These are phyloP conservation scores for Triticum dicoccoides DNA, from an alignment of 176 grass and related monocot genomes.

Conservation along the genomic window DNA sequence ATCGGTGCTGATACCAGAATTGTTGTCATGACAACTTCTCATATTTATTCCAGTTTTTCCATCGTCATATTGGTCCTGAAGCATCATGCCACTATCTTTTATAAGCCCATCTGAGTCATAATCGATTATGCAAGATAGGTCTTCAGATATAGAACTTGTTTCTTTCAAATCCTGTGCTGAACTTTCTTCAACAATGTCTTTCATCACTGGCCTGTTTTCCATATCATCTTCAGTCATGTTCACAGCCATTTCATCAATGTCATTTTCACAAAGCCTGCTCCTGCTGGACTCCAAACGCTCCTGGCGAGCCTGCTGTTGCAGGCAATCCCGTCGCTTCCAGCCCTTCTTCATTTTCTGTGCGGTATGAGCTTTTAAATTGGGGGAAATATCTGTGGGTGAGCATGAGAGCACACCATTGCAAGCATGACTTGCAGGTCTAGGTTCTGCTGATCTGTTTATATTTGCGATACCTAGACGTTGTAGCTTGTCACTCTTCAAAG, in stretches of 20 bases:
- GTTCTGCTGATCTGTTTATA: slow-evolving; percentile 19
- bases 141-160: slow-evolving; percentile 45
- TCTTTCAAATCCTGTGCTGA: slow-evolving; percentile 46
- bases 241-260: slow-evolving; percentile 73
- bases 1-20: slow-evolving; percentile 47
- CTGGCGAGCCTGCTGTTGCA: slow-evolving; percentile 82
- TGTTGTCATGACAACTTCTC: slow-evolving; percentile 25
- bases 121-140: slow-evolving; percentile 45
- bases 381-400: slow-evolving; percentile 33
- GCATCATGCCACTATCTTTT: slow-evolving; percentile 56
- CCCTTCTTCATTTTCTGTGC: slow-evolving; percentile 62
- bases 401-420: slow-evolving; percentile 27
- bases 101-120: slow-evolving; percentile 39
- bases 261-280: slow-evolving; percentile 58
- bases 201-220: slow-evolving; percentile 44
- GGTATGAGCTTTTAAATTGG: slow-evolving; percentile 56
- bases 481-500: slow-evolving; percentile 42
- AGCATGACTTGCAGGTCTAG: slow-evolving; percentile 10
- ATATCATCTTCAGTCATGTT: slow-evolving; percentile 80
- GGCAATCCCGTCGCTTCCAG: slow-evolving; percentile 70
- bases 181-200: slow-evolving; percentile 33
- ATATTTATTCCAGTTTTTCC: slow-evolving; percentile 37
- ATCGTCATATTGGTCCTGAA: slow-evolving; percentile 42
- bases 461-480: slow-evolving; percentile 25
- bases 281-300: slow-evolving; percentile 77